These are phyloP conservation scores for Aurantiochytrium sp. DNA, from an alignment of 108 stramenopile species.

Conservation along the genomic window DNA sequence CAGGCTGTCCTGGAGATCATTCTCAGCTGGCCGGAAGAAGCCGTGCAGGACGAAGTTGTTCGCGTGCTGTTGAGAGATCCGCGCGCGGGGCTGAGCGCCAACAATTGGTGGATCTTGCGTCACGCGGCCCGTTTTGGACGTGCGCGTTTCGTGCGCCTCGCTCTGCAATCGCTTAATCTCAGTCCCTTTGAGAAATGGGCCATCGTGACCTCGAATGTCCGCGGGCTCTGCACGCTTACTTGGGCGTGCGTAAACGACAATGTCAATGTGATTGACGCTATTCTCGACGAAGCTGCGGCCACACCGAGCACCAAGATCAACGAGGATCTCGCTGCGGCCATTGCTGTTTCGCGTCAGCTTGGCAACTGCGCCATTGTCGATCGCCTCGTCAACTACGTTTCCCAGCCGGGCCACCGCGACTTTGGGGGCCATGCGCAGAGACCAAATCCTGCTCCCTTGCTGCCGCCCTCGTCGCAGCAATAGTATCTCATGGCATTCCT, in stretches of 20 bases:
- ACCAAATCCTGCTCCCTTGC: too few species aligned
- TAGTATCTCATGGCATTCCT: too few species aligned
- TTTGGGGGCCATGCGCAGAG: too few species aligned
- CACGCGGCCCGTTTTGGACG: neutral
- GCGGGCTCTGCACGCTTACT: neutral
- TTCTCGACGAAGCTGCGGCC: neutral
- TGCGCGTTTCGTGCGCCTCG: neutral
- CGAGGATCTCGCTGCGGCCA: neutral
- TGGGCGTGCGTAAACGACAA: neutral
- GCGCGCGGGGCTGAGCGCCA: neutral
- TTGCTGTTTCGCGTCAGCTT: neutral
- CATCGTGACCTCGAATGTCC: neutral
- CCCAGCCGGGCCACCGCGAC: neutral
- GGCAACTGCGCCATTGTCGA: neutral
- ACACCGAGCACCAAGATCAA: neutral
- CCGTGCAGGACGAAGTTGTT: neutral
- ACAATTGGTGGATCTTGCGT: neutral
- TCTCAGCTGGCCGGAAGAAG: neutral
- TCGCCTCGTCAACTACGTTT: neutral
- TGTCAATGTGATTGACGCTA: neutral
- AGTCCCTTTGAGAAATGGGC: neutral
- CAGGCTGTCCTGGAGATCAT: neutral
- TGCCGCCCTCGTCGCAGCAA: too few species aligned
- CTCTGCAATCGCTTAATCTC: neutral
- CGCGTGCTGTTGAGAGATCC: neutral